Percentiles rank a stretch among this genome's conserved stretches.
Evolutionary conservation across 306 rosid genomes (phyloP).

Genomic region (Trifolium repens): DNA sequence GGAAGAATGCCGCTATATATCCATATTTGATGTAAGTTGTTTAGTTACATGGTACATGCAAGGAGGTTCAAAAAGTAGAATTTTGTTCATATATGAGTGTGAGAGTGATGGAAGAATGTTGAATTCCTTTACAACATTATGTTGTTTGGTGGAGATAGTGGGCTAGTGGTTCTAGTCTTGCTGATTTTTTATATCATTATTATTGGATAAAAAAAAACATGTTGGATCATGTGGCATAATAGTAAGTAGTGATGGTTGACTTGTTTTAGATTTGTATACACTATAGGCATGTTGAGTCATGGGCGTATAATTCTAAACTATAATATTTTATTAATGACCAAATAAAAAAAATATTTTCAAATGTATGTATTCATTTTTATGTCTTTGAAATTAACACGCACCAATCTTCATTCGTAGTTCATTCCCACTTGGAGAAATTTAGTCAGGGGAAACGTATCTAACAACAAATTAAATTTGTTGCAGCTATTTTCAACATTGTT

Average conservation of each 20-base stretch:
- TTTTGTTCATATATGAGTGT: slow-evolving; percentile 9
- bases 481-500: slow-evolving; percentile 9
- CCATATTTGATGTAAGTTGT: slow-evolving; percentile 16
- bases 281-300: neutral
- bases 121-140: neutral
- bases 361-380: slow-evolving; percentile 7
- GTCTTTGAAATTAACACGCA: slow-evolving; percentile 14
- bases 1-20: neutral
- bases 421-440: neutral
- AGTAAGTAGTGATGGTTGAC: neutral
- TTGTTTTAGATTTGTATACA: slow-evolving; percentile 4
- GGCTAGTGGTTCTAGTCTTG: neutral
- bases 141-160: neutral
- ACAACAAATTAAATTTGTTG: neutral
- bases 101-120: slow-evolving; percentile 5
- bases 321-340: neutral
- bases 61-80: neutral
- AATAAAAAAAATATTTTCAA: neutral
- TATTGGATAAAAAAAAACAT: neutral
- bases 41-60: slow-evolving; percentile 35
- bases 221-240: neutral
- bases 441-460: neutral
- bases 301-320: neutral
- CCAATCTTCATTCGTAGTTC: neutral
- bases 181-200: neutral